phyloP scores from a whole-genome alignment of 2,329 filamentous ascomycete genomes.

The Cadophora sp. region DNA sequence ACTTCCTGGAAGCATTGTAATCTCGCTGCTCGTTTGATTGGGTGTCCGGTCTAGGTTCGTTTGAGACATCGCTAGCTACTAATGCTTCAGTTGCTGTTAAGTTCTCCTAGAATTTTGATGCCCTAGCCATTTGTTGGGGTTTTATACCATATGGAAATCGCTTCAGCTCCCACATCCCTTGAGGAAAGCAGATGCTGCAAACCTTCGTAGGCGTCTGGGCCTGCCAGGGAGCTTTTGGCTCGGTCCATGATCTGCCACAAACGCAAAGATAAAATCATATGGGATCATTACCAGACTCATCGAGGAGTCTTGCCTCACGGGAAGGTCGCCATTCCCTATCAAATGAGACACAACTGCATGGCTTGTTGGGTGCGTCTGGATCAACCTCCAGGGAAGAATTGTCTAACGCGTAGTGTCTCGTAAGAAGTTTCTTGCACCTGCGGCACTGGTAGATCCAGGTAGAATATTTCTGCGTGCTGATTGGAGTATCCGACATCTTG shows the following conservation, averaged over 20 bases:
- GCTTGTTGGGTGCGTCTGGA: neutral
- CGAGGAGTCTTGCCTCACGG: neutral
- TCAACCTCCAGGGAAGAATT: neutral
- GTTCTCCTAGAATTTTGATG: neutral
- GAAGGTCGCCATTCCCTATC: neutral
- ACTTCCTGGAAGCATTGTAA: neutral
- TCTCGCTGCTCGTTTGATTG: neutral
- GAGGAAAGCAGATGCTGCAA: neutral
- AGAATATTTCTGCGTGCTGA: neutral
- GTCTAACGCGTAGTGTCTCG: neutral
- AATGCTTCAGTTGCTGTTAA: neutral
- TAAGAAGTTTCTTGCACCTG: neutral
- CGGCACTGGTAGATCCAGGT: neutral
- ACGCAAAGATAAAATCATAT: neutral
- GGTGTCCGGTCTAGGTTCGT: neutral
- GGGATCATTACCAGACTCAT: neutral
- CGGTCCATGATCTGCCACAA: neutral
- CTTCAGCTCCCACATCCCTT: neutral
- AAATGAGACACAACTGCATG: neutral
- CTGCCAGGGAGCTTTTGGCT: neutral
- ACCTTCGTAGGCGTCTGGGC: neutral
- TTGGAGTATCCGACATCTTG: neutral
- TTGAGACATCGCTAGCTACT: neutral
- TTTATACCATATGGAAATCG: neutral
- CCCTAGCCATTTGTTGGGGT: neutral